These are phyloP conservation scores for Phlebiopsis gigantea DNA, from an alignment of 768 basidiomycete species.

Conservation along the genomic window DNA sequence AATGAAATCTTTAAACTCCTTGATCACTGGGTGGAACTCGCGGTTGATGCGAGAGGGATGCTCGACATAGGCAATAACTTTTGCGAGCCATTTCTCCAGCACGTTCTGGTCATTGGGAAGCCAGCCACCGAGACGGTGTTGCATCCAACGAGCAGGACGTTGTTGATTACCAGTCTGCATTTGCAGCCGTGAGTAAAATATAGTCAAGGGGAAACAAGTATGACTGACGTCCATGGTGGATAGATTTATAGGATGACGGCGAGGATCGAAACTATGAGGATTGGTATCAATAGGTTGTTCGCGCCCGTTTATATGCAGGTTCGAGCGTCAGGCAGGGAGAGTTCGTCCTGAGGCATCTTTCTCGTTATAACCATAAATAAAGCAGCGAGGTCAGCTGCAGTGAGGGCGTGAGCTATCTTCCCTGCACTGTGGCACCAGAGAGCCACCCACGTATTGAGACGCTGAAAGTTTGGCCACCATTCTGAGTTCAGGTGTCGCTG, in stretches of 20 bases:
- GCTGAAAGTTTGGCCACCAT: no score
- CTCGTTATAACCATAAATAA: no score
- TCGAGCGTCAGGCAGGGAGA: no score
- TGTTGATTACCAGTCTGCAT: neutral
- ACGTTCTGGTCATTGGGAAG: conserved; percentile 3
- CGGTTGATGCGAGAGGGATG: neutral
- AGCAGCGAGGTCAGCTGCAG: no score
- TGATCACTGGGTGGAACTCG: conserved; percentile 10
- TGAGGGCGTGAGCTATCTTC: no score
- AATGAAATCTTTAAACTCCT: conserved; percentile 27
- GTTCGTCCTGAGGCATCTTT: no score
- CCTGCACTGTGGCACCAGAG: no score
- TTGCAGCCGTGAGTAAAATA: neutral
- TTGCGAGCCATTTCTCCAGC: neutral
- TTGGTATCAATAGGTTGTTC: neutral
- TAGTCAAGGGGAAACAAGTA: neutral
- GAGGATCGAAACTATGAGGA: no score
- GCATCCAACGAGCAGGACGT: neutral
- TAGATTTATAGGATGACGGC: neutral
- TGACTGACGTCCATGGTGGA: neutral
- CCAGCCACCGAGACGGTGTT: conserved; percentile 1
- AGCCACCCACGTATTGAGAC: no score
- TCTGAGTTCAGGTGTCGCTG: no score
- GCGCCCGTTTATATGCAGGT: neutral
- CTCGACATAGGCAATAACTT: neutral